Percentiles rank a stretch among this genome's conserved stretches.
Conservation (phyloP, 805 yeast genomes). For the Metschnikowia gruessii region DNA sequence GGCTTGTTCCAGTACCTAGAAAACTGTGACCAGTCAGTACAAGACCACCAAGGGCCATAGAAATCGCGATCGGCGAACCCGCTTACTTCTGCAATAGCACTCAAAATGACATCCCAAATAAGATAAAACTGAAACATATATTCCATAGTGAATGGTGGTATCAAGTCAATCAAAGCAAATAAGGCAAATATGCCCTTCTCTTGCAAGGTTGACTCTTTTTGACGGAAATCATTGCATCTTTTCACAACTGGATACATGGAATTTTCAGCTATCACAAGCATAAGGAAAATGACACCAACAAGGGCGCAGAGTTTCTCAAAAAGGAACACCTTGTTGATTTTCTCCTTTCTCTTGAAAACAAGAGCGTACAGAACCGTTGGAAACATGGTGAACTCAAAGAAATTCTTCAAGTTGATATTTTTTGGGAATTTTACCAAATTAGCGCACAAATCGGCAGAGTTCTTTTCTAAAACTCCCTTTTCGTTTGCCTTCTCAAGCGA, state of each 20-base stretch:
- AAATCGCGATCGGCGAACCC: constrained; percentile 86
- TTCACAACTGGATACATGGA: constrained; percentile 71
- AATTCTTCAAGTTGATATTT: constrained; percentile 64
- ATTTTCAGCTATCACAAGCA: constrained; percentile 78
- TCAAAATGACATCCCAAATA: constrained; percentile 94
- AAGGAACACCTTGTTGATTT: constrained; percentile 68
- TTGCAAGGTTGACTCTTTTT: constrained; percentile 6
- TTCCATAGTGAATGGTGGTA: constrained; percentile 74
- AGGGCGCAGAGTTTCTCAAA: constrained; percentile 70
- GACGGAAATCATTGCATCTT: constrained; percentile 53
- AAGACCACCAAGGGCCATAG: constrained; percentile 98
- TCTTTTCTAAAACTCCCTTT: constrained; percentile 13
- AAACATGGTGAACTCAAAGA: constrained; percentile 76
- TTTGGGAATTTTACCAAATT: constrained; percentile 55
- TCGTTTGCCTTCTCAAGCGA: constrained; percentile 18
- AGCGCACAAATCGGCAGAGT: constrained; percentile 12
- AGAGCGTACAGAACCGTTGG: constrained; percentile 87
- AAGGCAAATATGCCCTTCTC: constrained; percentile 8
- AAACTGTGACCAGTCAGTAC: constrained; percentile 89
- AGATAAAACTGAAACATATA: constrained; percentile 79
- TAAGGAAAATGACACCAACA: constrained; percentile 79
- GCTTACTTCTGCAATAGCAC: constrained; percentile 85
- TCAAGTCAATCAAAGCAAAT: constrained; percentile 58
- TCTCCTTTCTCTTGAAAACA: constrained; percentile 72
- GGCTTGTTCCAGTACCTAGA: constrained; percentile 94